Evolutionary conservation across 176 grass and related monocot genomes (phyloP).

Genomic region (Rhynchospora tenuis): DNA sequence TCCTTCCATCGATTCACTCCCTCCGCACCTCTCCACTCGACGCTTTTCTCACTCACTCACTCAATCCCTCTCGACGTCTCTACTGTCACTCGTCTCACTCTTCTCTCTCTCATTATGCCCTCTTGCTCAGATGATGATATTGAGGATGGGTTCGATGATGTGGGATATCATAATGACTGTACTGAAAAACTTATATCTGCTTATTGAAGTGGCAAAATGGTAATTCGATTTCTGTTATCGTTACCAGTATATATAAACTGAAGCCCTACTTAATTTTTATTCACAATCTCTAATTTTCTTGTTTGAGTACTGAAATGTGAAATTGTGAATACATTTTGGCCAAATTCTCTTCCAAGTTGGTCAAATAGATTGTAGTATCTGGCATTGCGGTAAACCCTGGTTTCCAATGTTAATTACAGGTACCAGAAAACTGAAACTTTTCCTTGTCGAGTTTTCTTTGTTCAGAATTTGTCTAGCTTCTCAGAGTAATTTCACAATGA

Average conservation of each 20-base stretch:
- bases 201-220: neutral
- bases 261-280: no score
- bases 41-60: no score
- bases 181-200: neutral
- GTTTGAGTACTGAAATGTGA: no score
- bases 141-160: conserved; percentile 12
- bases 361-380: no score
- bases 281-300: no score
- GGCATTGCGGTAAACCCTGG: neutral
- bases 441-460: neutral
- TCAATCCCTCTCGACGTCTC: no score
- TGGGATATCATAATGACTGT: conserved; percentile 19
- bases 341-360: neutral
- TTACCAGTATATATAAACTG: neutral
- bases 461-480: neutral
- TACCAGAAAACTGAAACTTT: no score
- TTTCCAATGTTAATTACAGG: neutral
- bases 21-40: no score
- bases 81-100: no score
- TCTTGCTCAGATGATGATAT: conserved; percentile 17
- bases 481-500: neutral
- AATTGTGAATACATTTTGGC: neutral
- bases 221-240: neutral
- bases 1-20: no score
- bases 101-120: no score